These are phyloP conservation scores for Xylaria arbuscula DNA, from an alignment of 2,329 filamentous ascomycete genomes.

Conservation along the genomic window DNA sequence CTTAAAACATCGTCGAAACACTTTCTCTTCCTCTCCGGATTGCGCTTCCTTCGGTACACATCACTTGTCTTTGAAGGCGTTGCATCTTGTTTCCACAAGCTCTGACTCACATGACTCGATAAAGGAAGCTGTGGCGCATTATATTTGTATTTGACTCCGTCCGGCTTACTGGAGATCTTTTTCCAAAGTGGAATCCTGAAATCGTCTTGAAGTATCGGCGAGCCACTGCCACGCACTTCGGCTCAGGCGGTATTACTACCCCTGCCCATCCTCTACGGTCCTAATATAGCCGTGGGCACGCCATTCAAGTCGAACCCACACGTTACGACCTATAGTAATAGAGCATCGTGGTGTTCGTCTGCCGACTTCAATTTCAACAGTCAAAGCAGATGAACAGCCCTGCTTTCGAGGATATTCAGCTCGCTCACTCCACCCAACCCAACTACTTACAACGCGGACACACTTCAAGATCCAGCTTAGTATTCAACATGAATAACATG, in stretches of 20 bases:
- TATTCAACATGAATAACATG: conserved; percentile 63
- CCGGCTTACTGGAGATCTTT: background rate
- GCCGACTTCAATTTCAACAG: background rate
- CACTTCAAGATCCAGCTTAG: conserved; percentile 14
- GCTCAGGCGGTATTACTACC: conserved; percentile 2
- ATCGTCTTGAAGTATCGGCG: background rate
- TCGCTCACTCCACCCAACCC: background rate
- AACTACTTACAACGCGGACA: background rate
- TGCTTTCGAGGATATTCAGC: conserved; percentile 4
- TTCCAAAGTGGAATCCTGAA: background rate
- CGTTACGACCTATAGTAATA: background rate
- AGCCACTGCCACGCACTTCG: background rate
- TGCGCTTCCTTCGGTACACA: conserved; percentile 17
- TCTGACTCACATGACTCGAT: conserved; percentile 18
- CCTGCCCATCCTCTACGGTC: background rate
- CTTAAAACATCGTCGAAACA: conserved; percentile 12
- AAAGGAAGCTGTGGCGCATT: conserved; percentile 15
- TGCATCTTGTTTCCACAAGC: background rate
- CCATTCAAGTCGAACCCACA: background rate
- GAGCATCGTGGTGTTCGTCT: background rate
- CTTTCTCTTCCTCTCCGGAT: conserved; percentile 5
- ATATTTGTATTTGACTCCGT: conserved; percentile 13
- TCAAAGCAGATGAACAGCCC: background rate
- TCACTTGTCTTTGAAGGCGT: conserved; percentile 14
- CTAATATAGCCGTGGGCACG: background rate